These are phyloP conservation scores for Musa schizocarpa DNA, from an alignment of 176 grass and related monocot genomes.

Conservation along the genomic window DNA sequence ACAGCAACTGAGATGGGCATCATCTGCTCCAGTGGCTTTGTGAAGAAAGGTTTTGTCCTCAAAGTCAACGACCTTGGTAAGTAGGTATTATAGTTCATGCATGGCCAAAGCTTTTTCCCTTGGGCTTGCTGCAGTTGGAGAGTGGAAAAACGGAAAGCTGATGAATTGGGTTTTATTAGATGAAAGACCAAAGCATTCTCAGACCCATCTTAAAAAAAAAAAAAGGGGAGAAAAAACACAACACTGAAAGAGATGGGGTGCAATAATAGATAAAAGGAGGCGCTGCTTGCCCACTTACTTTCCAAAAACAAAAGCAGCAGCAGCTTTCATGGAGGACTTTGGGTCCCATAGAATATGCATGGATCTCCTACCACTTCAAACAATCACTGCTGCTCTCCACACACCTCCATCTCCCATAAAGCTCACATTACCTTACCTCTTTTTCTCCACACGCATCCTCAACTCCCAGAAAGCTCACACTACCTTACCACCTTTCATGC, in stretches of 20 bases:
- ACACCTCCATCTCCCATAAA: not conserved
- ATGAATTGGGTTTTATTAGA: not conserved
- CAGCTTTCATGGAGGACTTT: not conserved
- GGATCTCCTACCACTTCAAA: not conserved
- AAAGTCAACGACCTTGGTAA: too few species aligned
- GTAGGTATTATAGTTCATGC: too few species aligned
- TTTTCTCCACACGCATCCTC: too few species aligned
- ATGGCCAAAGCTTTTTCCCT: too few species aligned
- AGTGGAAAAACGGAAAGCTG: not conserved
- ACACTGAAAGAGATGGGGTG: not conserved
- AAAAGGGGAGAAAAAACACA: not conserved
- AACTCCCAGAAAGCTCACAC: too few species aligned
- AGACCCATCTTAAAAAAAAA: not conserved
- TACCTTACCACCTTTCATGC: too few species aligned
- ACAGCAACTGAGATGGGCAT: too few species aligned
- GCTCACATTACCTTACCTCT: too few species aligned
- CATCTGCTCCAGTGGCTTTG: too few species aligned
- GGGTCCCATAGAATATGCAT: not conserved
- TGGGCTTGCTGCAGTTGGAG: not conserved
- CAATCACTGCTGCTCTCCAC: not conserved
- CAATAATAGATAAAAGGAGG: conserved; percentile 7
- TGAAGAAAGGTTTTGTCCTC: too few species aligned
- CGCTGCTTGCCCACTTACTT: not conserved
- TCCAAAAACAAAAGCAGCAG: conserved; percentile 2
- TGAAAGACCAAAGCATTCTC: not conserved